phyloP scores from a whole-genome alignment of 2,329 filamentous ascomycete genomes.

The Diaporthe caulivora region DNA sequence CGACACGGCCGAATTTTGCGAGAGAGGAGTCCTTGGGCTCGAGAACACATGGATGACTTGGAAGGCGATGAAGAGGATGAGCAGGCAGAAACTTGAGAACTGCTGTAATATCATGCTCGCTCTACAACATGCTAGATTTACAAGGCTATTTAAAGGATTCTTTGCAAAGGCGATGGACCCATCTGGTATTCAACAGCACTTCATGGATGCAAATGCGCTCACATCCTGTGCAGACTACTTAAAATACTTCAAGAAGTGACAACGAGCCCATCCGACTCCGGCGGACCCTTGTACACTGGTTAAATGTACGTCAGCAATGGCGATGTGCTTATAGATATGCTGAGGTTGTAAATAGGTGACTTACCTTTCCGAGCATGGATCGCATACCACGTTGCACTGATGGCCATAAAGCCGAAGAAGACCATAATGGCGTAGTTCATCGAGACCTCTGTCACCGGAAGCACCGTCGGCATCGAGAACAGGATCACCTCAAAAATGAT shows the following conservation, averaged over 20 bases:
- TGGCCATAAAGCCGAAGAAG: conserved; percentile 62
- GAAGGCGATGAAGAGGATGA: conserved; percentile 35
- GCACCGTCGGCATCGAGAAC: conserved; percentile 64
- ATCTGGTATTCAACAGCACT: not conserved
- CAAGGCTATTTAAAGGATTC: not conserved
- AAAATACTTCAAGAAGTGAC: not conserved
- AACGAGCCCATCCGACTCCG: conserved; percentile 44
- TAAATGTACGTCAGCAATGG: conserved; percentile 12
- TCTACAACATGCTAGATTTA: not conserved
- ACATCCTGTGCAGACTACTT: no score
- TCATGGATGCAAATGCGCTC: not conserved
- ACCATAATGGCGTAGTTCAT: conserved; percentile 72
- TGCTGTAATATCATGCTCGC: not conserved
- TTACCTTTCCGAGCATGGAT: conserved; percentile 64
- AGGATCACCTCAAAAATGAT: conserved; percentile 65
- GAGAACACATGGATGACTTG: conserved; percentile 43
- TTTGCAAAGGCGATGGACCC: no score
- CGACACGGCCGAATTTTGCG: conserved; percentile 44
- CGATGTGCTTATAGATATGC: no score
- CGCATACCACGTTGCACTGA: conserved; percentile 63
- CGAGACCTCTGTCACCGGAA: conserved; percentile 58
- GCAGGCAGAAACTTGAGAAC: not conserved
- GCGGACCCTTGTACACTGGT: conserved; percentile 46
- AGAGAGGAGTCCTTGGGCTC: conserved; percentile 46
- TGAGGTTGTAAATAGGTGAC: conserved; percentile 12